A percentile compares a stretch with the other conserved stretches of the same genome.
Conservation (phyloP, 768 basidiomycete species). For the Mycena leptocephala region DNA sequence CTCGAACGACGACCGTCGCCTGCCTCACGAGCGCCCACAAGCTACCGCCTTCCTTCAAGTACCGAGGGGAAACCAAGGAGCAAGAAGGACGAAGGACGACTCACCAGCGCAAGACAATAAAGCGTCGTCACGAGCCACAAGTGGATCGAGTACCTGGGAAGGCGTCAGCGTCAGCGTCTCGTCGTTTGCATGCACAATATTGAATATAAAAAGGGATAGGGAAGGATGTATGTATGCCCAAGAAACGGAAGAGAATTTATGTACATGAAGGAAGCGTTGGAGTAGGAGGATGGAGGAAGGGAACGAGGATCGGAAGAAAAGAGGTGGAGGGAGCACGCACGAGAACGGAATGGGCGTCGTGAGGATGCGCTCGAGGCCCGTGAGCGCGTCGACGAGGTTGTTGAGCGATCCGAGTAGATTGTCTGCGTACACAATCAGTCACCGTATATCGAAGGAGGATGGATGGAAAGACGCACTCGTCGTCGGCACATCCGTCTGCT, state of each 20-base stretch:
- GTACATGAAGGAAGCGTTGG: too few relatives aligned
- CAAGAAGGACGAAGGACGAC: constrained; percentile 30
- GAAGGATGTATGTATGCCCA: too few relatives aligned
- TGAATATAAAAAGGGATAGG: too few relatives aligned
- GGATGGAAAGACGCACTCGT: constrained; percentile 60
- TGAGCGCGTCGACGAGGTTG: constrained; percentile 75
- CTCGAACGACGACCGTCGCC: too few relatives aligned
- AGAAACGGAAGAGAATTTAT: too few relatives aligned
- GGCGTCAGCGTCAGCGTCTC: background rate
- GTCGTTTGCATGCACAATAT: too few relatives aligned
- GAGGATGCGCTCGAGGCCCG: constrained; percentile 80
- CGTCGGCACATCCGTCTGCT: constrained; percentile 73
- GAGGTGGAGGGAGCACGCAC: constrained; percentile 50
- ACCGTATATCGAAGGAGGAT: background rate
- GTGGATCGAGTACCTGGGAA: constrained; percentile 74
- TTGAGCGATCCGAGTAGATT: constrained; percentile 64
- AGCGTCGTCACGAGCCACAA: constrained; percentile 77
- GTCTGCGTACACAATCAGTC: constrained; percentile 49
- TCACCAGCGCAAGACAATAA: constrained; percentile 74
- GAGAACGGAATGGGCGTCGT: constrained; percentile 87
- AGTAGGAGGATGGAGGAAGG: too few relatives aligned
- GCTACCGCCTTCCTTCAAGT: too few relatives aligned
- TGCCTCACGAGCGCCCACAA: too few relatives aligned
- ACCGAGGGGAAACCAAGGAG: too few relatives aligned
- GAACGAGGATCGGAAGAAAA: background rate